Base-by-base conservation (phyloP, 1,139 yeast species). In the Candida sp. region DNA sequence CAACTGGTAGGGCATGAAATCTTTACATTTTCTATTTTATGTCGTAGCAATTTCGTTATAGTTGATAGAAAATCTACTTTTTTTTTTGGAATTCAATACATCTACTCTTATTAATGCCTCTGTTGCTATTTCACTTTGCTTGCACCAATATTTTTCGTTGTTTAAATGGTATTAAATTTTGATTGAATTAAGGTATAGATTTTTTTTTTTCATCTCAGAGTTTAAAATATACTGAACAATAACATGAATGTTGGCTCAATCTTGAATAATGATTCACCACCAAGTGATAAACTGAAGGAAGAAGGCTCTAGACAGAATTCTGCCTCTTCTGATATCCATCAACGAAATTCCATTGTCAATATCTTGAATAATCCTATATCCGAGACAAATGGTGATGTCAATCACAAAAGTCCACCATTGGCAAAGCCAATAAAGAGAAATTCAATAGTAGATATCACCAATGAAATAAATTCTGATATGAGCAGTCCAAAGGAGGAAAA, bases 241-340 rank as follows among this genome's bases (percentile, higher is more conserved):
- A 39, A 12, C 11, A 73, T 73, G 79, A 73, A 73, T 55, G 77
- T 73, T 34, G 78, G 78, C 21, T 72, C 77, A 8, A 72, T 73
- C 38, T 59, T 73, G 33, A 73, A 72, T 52, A 66, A 70, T 47
- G 78, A 73, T 47, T 58, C 70, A 27, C 73, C 75, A 1, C 62
- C 68, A 9, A 61, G 61, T 39, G 63, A 61, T 39, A 49, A 50
- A 23, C 48, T 43, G 21, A 44, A 40, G 12, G 38, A 36, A 1
- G 33, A 36, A 7, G 39, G 41, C 7, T 41, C 41, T n/a, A 36
- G 47, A 5, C 27, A 33, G 15, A 29, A 42, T 6, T 37, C 39
- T 11, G 19, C 25, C 8, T 11, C 38, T 4, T 22, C 32, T 5
- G 39, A 37, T 15, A 43, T 34, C 19, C 58, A 54, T 43, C 60